Base-by-base conservation (phyloP, 805 yeast genomes). In the Barnettozyma pratensis region DNA sequence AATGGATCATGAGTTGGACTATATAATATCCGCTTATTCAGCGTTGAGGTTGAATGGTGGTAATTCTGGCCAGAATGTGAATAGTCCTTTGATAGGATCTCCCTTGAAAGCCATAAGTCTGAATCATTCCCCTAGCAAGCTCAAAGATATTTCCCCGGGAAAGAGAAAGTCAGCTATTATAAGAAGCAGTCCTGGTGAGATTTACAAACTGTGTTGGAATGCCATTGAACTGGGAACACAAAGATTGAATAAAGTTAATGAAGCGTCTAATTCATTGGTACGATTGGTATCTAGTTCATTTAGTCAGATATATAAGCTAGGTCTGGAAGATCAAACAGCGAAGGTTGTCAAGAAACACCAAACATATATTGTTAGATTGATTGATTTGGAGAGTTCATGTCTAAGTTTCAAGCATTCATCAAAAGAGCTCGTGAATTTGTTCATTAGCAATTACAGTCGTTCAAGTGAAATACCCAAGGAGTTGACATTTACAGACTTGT, bases 1-100 rank as follows among this genome's bases (percentile, higher is more conserved):
- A 31, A 54, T 54, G 58, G 54, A 55, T 7, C 35, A 46, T 28
- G 61, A 59, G 29, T 47, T 59, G 55, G 62, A 61, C 30, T 61
- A 47, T 43, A 60, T 61, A 42, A 47, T 52, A 37, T 31, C 52
- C 8, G 57, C 58, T 45, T 61, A 60, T 29, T 44, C 61, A 5
- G 50, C 56, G 28, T 53, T 61, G 46, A 52, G 45, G 42, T 39
- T 54, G 32, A 50, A 46, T 12, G 54, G 54, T 5, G 26, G 25
- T 2, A 27, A 28, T 25, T 2, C 25, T 7, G 27, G 37, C 10
- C 40, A 27, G 12, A 31, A 31, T 11, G 5, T 25, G 19, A 32
- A 7, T 8, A 36, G 42, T 8, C 11, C 36, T 27, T 12, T 26
- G 27, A 25, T n/a, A 6, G 47, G 43, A 2, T 51, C 59, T 19